Percentiles rank a stretch among this genome's conserved stretches.
phyloP scores from a whole-genome alignment of 108 stramenopile genomes.

The Epithemia pelagica region DNA sequence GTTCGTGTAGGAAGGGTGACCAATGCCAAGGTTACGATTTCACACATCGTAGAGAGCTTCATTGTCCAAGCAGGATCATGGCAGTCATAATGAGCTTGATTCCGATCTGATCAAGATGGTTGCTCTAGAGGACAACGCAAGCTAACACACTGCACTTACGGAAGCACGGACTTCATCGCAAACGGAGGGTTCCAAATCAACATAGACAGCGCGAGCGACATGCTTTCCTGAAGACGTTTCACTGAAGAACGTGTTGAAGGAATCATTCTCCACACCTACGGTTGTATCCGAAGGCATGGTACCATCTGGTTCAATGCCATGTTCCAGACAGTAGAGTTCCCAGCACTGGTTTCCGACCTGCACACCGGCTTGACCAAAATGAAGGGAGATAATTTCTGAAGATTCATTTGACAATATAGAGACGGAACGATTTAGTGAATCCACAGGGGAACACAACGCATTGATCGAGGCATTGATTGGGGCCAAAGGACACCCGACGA shows the following conservation, averaged over 20 bases:
- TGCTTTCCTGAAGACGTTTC: slow-evolving; percentile 96
- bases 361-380: slow-evolving; percentile 93
- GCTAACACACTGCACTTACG: too few species aligned
- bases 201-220: slow-evolving; percentile 96
- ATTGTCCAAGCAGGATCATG: slow-evolving; percentile 95
- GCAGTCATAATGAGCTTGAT: too few species aligned
- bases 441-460: too few species aligned
- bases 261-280: slow-evolving; percentile 73
- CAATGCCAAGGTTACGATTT: slow-evolving; percentile 90
- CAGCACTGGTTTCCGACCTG: slow-evolving; percentile 97
- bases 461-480: too few species aligned
- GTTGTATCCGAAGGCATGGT: slow-evolving; percentile 79
- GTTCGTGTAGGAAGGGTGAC: slow-evolving; percentile 93
- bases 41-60: slow-evolving; percentile 95
- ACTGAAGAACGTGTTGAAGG: slow-evolving; percentile 97
- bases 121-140: too few species aligned
- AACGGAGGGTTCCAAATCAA: slow-evolving; percentile 97
- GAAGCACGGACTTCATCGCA: slow-evolving; percentile 88
- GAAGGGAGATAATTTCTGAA: slow-evolving; percentile 82
- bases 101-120: too few species aligned
- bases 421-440: too few species aligned
- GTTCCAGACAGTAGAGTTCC: slow-evolving; percentile 98
- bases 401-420: background rate
- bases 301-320: slow-evolving; percentile 95
- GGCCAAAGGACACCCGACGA: too few species aligned